Evolutionary conservation across 495 filamentous ascomycete species (phyloP), one percentile per base, ranked within the genome.

Genomic region (Pyrenula aspistea): DNA sequence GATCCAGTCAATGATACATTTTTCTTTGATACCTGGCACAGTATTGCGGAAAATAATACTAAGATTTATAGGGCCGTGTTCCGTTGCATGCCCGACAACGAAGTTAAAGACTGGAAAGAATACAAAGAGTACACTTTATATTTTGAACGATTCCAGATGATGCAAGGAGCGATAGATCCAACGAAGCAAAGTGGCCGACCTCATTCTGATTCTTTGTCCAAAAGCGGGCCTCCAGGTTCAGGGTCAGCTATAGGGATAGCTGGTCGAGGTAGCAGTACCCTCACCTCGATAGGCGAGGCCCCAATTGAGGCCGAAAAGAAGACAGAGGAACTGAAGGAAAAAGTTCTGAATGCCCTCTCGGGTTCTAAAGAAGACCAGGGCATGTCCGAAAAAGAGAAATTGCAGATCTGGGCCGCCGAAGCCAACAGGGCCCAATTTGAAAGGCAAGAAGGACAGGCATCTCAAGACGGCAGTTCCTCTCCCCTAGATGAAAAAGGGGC

Each of bases 81-180:
- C 75, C 84, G 94, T 51, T 95, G 90, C 69, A 92, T 92, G 88
- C 93, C 93, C 1, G 93, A 98, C 65, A 95, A 81, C 55, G 89
- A 96, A 62, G 94, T 94, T 60, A 87, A 84, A 60, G 88, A 82
- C 53, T 98, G 94, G 94, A 85, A 87, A 61, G 88, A 94, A 60
- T 98, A 97, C 73, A 91, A 89, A 63, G 87, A 95, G 57, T 96
- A 85, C 65, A 73, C 81, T 52, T 79, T 84, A 2, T 97, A 95
- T 65, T 80, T 79, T 22, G 83, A 87, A 60, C 80, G 85, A 12
- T 95, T 96, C 70, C 78, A 82, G 55, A 84, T 88, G 57, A 81
- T 83, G 70, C 79, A 87, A 62, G 66, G 66, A 47, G 60, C 59
- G 12, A 67, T 59, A 11, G 76, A 75, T 58, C 31, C 31, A 42